These are phyloP conservation scores for Leccinellum albellum DNA, from an alignment of 768 basidiomycete genomes.

Conservation along the genomic window DNA sequence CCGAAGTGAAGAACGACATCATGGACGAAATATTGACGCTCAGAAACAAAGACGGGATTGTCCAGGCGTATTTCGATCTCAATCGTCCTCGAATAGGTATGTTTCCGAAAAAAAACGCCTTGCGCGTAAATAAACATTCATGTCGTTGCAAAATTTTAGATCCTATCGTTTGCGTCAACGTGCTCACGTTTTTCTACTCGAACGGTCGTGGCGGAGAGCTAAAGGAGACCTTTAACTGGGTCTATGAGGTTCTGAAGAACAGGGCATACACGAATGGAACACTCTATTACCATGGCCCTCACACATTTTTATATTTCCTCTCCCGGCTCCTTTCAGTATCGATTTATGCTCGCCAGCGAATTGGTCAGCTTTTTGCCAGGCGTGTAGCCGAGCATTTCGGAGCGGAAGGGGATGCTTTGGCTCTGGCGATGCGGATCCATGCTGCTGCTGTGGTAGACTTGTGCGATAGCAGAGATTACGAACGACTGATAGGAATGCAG, in stretches of 20 bases:
- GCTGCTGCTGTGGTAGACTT: constrained; percentile 10
- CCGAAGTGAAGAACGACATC: constrained; percentile 17
- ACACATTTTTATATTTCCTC: constrained; percentile 22
- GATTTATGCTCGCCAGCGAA: constrained; percentile 10
- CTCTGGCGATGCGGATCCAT: constrained; percentile 17
- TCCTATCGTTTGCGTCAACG: constrained; percentile 18
- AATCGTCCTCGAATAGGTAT: constrained; percentile 20
- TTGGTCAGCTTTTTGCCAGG: constrained; percentile 12
- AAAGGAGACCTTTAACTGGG: constrained; percentile 20
- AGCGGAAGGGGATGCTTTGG: constrained; percentile 16
- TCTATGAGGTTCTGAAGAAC: constrained; percentile 20
- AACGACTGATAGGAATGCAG: constrained; percentile 17
- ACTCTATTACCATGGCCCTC: constrained; percentile 15
- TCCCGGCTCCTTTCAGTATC: constrained; percentile 19
- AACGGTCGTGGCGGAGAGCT: constrained; percentile 19
- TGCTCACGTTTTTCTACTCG: constrained; percentile 19
- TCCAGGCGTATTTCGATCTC: constrained; percentile 19
- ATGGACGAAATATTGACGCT: constrained; percentile 19
- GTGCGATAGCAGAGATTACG: constrained; percentile 14
- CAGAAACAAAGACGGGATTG: constrained; percentile 18
- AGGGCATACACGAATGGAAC: constrained; percentile 20
- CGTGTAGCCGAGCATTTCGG: constrained; percentile 17
- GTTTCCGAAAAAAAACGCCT: background rate
- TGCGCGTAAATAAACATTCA: background rate
- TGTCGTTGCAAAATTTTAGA: background rate